A percentile compares a stretch with the other conserved stretches of the same genome.
Conservation (phyloP, 495 filamentous ascomycete genomes). For the Tetracladium marchalianum region DNA sequence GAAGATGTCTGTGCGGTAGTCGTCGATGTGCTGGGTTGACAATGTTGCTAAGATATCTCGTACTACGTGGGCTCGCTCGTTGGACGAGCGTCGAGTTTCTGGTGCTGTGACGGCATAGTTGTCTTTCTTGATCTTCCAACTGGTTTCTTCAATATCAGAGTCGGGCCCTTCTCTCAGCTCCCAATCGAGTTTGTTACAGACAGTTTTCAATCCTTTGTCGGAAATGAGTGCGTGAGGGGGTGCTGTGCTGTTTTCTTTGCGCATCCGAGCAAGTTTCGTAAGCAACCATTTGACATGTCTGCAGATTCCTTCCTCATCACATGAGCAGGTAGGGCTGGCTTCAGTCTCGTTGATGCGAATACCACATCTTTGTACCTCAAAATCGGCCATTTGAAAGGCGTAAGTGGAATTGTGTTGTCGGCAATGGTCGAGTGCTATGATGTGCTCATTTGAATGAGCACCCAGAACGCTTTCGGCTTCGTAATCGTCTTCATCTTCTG, state of each 20-base stretch:
- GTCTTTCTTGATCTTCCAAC: slow-evolving; percentile 12
- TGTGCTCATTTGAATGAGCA: slow-evolving; percentile 1
- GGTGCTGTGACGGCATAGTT: background rate
- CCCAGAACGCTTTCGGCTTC: background rate
- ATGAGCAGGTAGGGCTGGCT: slow-evolving; percentile 9
- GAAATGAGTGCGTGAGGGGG: slow-evolving; percentile 14
- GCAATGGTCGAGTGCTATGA: slow-evolving; percentile 17
- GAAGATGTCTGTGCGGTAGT: slow-evolving; percentile 16
- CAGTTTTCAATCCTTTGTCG: slow-evolving; percentile 7
- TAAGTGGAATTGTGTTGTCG: slow-evolving; percentile 8
- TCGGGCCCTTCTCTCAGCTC: slow-evolving; percentile 12
- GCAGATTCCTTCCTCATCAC: slow-evolving; percentile 9
- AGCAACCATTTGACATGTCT: slow-evolving; percentile 15
- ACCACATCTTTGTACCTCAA: slow-evolving; percentile 11
- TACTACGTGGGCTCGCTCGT: slow-evolving; percentile 5
- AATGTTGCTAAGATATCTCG: slow-evolving; percentile 21
- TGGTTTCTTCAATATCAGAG: slow-evolving; percentile 13
- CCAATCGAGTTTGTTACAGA: slow-evolving; percentile 18
- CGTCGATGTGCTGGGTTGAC: slow-evolving; percentile 5
- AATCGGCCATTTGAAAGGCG: slow-evolving; percentile 19
- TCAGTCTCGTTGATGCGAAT: slow-evolving; percentile 11
- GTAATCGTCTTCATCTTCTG: slow-evolving; percentile 4
- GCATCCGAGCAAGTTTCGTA: slow-evolving; percentile 5
- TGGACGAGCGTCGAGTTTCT: slow-evolving; percentile 7
- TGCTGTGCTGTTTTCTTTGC: background rate